Conservation (phyloP, 345 rosid species). For the Zanthoxylum bungeanum region DNA sequence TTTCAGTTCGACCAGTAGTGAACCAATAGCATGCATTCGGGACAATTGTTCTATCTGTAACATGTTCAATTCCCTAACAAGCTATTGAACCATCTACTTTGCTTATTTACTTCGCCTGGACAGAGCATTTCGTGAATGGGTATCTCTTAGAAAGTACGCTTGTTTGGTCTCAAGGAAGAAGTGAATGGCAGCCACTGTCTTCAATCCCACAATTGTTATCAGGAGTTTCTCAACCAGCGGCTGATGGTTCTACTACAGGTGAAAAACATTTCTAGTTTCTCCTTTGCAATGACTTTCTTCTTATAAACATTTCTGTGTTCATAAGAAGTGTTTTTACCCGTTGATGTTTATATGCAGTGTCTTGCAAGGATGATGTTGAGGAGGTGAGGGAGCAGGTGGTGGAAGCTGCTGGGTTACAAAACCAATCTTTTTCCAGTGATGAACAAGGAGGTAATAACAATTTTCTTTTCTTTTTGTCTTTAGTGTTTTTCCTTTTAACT, state of each 20-base stretch:
- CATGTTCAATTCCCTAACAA: slow-evolving; percentile 41
- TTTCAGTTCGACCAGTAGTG: slow-evolving; percentile 11
- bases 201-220: slow-evolving; percentile 59
- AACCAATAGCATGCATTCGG: slow-evolving; percentile 30
- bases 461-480: too few relatives aligned
- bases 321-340: slow-evolving; percentile 5
- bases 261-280: slow-evolving; percentile 10
- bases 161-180: slow-evolving; percentile 86
- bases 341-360: slow-evolving; percentile 20
- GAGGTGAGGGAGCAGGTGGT: slow-evolving; percentile 3
- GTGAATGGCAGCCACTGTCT: slow-evolving; percentile 79
- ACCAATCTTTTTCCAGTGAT: slow-evolving; percentile 20
- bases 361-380: slow-evolving; percentile 5
- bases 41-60: slow-evolving; percentile 38
- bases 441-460: slow-evolving; percentile 17
- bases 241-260: slow-evolving; percentile 39
- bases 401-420: slow-evolving; percentile 19
- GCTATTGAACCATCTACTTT: slow-evolving; percentile 45
- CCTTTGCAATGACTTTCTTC: neutral
- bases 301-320: neutral
- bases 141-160: slow-evolving; percentile 64
- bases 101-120: slow-evolving; percentile 47
- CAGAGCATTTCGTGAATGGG: slow-evolving; percentile 87
- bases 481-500: neutral
- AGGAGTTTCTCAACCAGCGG: slow-evolving; percentile 38